A percentile compares a stretch with the other conserved stretches of the same genome.
Conservation (phyloP, 2,329 filamentous ascomycete genomes). For the Monosporascus cannonballus region DNA sequence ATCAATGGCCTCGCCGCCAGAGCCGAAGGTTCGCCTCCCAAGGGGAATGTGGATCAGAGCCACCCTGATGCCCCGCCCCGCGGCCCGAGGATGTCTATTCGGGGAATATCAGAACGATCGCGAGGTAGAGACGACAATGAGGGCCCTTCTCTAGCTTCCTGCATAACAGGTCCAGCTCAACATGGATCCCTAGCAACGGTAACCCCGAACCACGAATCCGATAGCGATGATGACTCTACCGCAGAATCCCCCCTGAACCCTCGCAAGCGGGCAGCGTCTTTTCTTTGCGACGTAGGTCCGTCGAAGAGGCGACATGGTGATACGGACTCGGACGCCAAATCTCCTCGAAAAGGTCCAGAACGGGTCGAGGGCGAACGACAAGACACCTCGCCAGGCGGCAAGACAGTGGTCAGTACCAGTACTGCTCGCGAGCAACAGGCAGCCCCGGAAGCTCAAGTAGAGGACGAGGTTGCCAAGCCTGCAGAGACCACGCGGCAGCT, state of each 20-base stretch:
- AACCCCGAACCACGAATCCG: neutral
- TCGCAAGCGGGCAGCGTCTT: neutral
- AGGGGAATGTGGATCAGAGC: neutral
- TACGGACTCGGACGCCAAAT: neutral
- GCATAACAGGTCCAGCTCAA: neutral
- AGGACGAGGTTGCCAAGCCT: neutral
- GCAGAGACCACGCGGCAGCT: neutral
- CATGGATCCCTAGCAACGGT: neutral
- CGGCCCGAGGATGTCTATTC: neutral
- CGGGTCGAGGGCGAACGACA: neutral
- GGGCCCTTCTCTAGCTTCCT: neutral
- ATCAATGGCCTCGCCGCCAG: neutral
- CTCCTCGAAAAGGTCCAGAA: neutral
- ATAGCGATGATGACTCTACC: neutral
- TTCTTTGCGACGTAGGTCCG: neutral
- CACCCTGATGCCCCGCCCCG: neutral
- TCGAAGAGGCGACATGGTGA: neutral
- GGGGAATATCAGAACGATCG: neutral
- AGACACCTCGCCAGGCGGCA: neutral
- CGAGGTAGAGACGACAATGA: neutral
- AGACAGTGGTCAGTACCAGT: neutral
- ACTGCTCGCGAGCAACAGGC: neutral
- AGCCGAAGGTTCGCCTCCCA: neutral
- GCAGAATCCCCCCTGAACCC: neutral
- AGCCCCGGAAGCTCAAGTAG: neutral